Conservation (phyloP, 495 filamentous ascomycete species). For the Lasiosphaeriaceae sp. region DNA sequence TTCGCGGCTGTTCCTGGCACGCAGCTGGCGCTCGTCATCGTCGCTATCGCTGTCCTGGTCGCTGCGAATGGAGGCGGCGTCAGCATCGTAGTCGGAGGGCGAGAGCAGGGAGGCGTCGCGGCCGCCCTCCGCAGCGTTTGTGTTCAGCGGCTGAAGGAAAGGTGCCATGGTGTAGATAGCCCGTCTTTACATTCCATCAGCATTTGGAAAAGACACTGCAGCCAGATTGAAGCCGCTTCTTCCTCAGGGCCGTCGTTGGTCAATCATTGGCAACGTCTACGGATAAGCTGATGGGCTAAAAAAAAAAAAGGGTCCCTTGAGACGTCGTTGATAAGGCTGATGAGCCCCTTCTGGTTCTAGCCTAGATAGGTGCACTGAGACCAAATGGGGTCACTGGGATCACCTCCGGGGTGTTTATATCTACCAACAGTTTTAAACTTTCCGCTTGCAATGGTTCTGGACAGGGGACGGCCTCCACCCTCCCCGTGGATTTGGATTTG, state of each 20-base stretch:
- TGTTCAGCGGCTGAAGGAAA: constrained; percentile 28
- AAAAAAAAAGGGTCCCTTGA: too few relatives aligned
- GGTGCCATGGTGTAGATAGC: constrained; percentile 4
- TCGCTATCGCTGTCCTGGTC: constrained; percentile 76
- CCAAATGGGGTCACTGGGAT: too few relatives aligned
- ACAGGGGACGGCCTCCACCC: too few relatives aligned
- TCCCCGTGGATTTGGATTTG: too few relatives aligned
- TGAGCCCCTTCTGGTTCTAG: too few relatives aligned
- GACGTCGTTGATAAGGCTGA: too few relatives aligned
- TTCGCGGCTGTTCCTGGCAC: constrained; percentile 66
- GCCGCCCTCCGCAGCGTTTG: constrained; percentile 10
- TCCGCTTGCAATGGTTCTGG: too few relatives aligned
- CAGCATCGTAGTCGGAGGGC: constrained; percentile 62
- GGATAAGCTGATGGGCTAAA: too few relatives aligned
- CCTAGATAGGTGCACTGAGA: too few relatives aligned
- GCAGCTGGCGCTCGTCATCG: constrained; percentile 63
- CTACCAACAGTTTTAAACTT: too few relatives aligned
- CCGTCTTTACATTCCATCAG: background rate
- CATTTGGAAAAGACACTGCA: background rate
- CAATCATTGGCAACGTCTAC: too few relatives aligned
- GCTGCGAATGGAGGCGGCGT: constrained; percentile 62
- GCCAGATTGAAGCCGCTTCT: background rate
- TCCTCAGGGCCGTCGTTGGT: background rate
- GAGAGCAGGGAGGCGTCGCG: constrained; percentile 51
- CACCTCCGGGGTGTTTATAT: too few relatives aligned